phyloP scores from a whole-genome alignment of 257 asterid species.

The Eustoma russellianum region DNA sequence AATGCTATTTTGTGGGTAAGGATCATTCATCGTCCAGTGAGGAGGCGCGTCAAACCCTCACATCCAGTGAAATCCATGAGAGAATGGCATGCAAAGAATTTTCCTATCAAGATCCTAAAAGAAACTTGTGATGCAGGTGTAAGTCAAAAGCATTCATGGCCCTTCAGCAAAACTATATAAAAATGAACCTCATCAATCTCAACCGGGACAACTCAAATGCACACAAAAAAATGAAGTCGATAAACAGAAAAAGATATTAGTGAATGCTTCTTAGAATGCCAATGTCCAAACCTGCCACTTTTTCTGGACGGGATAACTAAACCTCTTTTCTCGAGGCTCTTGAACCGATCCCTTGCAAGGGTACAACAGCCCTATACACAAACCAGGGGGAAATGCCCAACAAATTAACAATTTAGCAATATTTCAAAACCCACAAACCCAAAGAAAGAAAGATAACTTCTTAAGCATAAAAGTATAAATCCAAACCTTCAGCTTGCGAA shows the following conservation, averaged over 20 bases:
- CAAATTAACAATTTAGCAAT: background rate
- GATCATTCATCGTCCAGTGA: too few relatives aligned
- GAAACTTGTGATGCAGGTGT: too few relatives aligned
- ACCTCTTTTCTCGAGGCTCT: conserved; percentile 96
- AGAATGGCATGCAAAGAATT: background rate
- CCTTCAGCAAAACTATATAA: too few relatives aligned
- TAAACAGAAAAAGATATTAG: too few relatives aligned
- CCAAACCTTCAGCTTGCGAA: conserved; percentile 81
- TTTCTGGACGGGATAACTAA: conserved; percentile 63
- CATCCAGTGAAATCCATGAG: background rate
- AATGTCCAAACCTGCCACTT: conserved; percentile 52
- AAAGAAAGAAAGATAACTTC: conserved; percentile 2
- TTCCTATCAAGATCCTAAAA: background rate
- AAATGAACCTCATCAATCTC: too few relatives aligned
- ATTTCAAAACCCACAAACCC: background rate
- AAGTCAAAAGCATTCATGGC: too few relatives aligned
- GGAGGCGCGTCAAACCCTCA: background rate
- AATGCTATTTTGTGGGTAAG: too few relatives aligned
- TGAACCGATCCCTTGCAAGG: conserved; percentile 79
- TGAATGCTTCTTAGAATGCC: too few relatives aligned
- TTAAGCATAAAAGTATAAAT: conserved; percentile 4
- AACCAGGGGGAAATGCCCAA: background rate
- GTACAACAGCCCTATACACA: conserved; percentile 78
- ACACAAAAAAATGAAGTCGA: too few relatives aligned
- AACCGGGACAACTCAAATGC: too few relatives aligned